Base-by-base conservation (phyloP, 2,329 filamentous ascomycete genomes). In the Setomelanomma holmii region DNA sequence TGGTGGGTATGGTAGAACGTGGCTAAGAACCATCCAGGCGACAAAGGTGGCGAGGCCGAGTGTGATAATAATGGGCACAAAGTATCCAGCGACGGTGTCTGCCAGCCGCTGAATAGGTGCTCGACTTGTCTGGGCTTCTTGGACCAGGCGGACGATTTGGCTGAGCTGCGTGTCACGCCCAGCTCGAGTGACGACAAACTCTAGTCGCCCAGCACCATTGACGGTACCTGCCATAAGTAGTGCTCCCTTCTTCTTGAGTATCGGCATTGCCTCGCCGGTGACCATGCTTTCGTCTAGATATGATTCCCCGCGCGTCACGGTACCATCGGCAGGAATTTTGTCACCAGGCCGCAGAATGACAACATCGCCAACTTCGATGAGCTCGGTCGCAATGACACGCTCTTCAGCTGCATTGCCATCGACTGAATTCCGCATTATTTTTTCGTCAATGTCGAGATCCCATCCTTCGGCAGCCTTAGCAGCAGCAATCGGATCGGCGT, bases 271-370 rank as follows among this genome's bases (percentile, higher is more conserved):
- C 78, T 99, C 95, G 60, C 95, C 95, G 5, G 95, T 99, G 42
- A 99, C 93, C 93, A 98, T 98, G 71, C 92, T 96, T 77, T 99
- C 95, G 62, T 99, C 92, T 19, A 97, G 86, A 67, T 96, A 96
- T 30, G 91, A 96, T 75, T 97, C 91, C 24, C 95, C 95, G 46
- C 89, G 86, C 49, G 91, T 91, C 45, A 99, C 84, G 7, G 86
- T 83, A 41, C 95, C 95, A 71, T 99, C 95, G 1, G 93, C 93
- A 1, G 95, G 93, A 51, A 99, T 91, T 79, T 98, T 98, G 78
- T 98, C 95, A 47, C 95, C 95, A 5, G 95, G 95, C 49, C 91
- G 89, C 49, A 99, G 84, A 56, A 98, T 87, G 52, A 98, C 93
- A 60, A 99, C 86, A 71, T 99, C 95, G 39, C 92, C 92, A 10